Evolutionary conservation across 2,329 filamentous ascomycete genomes (phyloP).

Genomic region (Epichloe baconii): DNA sequence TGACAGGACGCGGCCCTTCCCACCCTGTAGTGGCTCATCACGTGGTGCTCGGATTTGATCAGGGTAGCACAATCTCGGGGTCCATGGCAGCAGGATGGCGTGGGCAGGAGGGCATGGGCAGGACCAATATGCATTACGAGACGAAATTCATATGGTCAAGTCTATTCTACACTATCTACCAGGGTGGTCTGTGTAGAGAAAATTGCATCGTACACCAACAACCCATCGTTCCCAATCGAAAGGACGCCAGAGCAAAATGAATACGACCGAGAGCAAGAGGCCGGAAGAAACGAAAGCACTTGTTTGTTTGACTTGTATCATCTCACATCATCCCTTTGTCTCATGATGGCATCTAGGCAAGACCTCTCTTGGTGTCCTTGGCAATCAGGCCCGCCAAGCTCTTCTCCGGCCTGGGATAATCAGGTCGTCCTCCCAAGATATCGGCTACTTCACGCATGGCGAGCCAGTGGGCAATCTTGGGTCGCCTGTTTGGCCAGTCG

Average conservation of each 20-base stretch:
- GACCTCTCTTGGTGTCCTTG: constrained; percentile 48
- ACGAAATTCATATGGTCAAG: no score
- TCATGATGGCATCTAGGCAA: constrained; percentile 7
- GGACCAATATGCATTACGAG: no score
- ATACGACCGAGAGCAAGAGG: background rate
- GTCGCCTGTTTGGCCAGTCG: constrained; percentile 83
- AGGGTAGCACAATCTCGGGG: no score
- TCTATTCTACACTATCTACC: no score
- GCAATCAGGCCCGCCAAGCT: constrained; percentile 38
- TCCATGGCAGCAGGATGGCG: no score
- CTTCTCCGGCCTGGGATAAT: constrained; percentile 35
- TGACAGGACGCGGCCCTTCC: no score
- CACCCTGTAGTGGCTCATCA: no score
- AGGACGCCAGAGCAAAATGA: background rate
- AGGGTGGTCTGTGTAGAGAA: no score
- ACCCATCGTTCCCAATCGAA: background rate
- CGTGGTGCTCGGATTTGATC: no score
- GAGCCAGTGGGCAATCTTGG: constrained; percentile 77
- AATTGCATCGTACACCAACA: no score
- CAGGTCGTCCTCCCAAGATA: constrained; percentile 62
- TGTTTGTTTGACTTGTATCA: background rate
- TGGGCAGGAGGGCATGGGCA: no score
- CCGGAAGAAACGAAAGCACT: background rate
- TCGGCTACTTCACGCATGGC: constrained; percentile 70
- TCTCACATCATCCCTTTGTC: background rate